A percentile compares a stretch with the other conserved stretches of the same genome.
phyloP scores from a whole-genome alignment of 129 eudicot species.

The Deinandra increscens region DNA sequence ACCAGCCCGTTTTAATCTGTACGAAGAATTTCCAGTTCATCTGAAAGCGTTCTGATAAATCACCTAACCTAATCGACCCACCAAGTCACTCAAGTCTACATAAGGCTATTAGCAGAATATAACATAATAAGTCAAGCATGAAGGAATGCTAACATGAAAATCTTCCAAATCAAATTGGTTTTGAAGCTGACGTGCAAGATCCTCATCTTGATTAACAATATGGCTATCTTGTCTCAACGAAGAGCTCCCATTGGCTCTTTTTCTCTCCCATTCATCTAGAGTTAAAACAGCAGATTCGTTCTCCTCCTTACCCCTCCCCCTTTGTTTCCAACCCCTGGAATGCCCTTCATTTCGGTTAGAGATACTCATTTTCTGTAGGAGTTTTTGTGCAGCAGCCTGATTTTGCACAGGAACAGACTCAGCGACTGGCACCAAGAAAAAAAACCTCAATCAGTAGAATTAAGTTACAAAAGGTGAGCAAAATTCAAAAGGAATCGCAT shows the following conservation, averaged over 20 bases:
- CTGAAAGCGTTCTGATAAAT: background rate
- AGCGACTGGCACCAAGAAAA: slow-evolving; percentile 40
- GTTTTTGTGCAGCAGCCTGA: slow-evolving; percentile 93
- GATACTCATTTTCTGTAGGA: slow-evolving; percentile 68
- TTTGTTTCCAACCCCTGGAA: slow-evolving; percentile 57
- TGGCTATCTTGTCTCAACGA: slow-evolving; percentile 37
- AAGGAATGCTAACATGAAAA: slow-evolving; percentile 43
- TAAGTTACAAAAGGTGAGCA: slow-evolving; percentile 4
- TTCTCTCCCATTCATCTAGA: slow-evolving; percentile 89
- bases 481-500: background rate
- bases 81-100: background rate
- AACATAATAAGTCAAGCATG: background rate
- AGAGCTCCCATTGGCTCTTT: slow-evolving; percentile 48
- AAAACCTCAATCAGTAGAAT: slow-evolving; percentile 4
- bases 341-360: slow-evolving; percentile 41
- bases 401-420: slow-evolving; percentile 75
- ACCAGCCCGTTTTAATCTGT: background rate
- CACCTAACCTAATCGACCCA: background rate
- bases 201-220: slow-evolving; percentile 61
- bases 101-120: background rate
- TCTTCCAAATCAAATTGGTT: slow-evolving; percentile 85
- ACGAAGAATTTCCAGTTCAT: background rate
- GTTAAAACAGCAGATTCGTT: slow-evolving; percentile 60
- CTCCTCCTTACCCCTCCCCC: slow-evolving; percentile 50
- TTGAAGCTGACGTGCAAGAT: slow-evolving; percentile 86